Conservation (phyloP, 2,329 filamentous ascomycete genomes). For the Tolypocladium album region DNA sequence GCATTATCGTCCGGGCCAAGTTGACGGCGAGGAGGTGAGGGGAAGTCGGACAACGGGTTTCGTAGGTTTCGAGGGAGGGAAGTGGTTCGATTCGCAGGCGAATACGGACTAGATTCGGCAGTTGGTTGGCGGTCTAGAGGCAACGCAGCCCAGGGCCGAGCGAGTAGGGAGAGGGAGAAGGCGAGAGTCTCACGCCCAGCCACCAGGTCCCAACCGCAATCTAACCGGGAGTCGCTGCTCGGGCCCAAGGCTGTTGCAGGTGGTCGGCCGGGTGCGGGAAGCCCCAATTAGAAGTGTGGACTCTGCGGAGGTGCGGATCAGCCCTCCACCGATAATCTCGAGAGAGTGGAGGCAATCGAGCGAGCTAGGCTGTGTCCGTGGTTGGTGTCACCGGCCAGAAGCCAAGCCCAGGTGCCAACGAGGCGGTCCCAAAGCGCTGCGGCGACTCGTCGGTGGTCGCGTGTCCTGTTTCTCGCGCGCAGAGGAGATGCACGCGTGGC, state of each 20-base stretch:
- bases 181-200: not conserved
- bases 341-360: not conserved
- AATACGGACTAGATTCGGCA: not conserved
- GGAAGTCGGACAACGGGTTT: not conserved
- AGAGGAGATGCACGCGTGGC: not conserved
- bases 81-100: not conserved
- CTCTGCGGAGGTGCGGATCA: not conserved
- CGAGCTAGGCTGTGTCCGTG: not conserved
- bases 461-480: not conserved
- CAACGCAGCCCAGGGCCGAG: not conserved
- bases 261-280: not conserved
- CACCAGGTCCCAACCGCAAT: not conserved
- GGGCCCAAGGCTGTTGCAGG: not conserved
- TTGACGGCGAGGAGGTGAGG: not conserved
- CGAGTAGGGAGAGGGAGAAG: not conserved
- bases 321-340: not conserved
- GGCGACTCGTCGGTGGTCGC: not conserved
- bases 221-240: not conserved
- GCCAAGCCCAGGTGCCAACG: not conserved
- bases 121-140: too few species aligned
- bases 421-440: not conserved
- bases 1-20: constrained; percentile 4
- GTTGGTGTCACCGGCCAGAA: not conserved
- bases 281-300: not conserved
- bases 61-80: not conserved